Evolutionary conservation across 306 rosid genomes (phyloP).

Genomic region (Vicia faba): DNA sequence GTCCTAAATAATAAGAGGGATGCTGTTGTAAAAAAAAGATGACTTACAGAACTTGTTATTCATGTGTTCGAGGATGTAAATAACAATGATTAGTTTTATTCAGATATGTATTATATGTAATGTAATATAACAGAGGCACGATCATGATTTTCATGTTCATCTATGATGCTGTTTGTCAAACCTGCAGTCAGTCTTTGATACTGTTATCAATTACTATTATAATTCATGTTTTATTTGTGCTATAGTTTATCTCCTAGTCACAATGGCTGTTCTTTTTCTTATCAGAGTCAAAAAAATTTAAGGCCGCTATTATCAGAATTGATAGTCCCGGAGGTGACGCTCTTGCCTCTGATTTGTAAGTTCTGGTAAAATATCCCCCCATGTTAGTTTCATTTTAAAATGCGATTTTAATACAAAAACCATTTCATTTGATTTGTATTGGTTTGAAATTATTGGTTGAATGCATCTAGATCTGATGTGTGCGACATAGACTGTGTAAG

Average conservation of each 20-base stretch:
- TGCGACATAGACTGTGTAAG: conserved; percentile 6
- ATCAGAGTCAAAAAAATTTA: conserved; percentile 71
- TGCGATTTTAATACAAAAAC: conserved; percentile 16
- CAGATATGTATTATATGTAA: neutral
- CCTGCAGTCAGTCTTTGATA: conserved; percentile 15
- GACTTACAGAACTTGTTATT: conserved; percentile 20
- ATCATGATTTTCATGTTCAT: conserved; percentile 12
- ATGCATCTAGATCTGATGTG: conserved; percentile 21
- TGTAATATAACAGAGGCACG: neutral
- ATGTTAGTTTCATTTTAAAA: conserved; percentile 29
- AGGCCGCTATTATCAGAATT: conserved; percentile 89
- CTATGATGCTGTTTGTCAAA: conserved; percentile 11
- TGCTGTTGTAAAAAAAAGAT: neutral
- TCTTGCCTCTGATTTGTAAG: conserved; percentile 98
- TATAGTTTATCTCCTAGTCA: conserved; percentile 16
- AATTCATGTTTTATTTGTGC: conserved; percentile 10
- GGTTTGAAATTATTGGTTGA: conserved; percentile 24
- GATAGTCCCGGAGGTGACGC: conserved; percentile 99
- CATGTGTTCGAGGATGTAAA: neutral
- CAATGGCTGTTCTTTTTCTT: conserved; percentile 32
- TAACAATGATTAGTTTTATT: conserved; percentile 12
- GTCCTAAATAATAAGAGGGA: neutral
- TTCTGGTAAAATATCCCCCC: conserved; percentile 40
- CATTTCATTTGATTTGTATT: conserved; percentile 26
- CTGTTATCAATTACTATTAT: neutral